A percentile compares a stretch with the other conserved stretches of the same genome.
These are phyloP conservation scores for Mrakiaceae sp. DNA, from an alignment of 1,284 basidiomycete genomes.

Conservation along the genomic window DNA sequence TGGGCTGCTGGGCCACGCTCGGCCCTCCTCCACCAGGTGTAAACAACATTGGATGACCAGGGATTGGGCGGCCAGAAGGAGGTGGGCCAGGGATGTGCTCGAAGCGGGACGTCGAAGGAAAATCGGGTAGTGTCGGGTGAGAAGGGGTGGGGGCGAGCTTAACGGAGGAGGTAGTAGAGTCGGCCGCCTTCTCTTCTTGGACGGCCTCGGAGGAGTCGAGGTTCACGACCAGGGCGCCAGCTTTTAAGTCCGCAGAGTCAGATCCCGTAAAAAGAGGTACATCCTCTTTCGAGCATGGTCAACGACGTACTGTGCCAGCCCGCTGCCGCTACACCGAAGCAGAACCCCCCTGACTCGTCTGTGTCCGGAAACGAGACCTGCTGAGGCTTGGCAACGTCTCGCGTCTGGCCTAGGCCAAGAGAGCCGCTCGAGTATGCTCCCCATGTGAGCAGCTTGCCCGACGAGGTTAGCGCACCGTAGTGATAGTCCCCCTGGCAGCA, in stretches of 20 bases:
- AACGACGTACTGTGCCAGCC: conserved; percentile 21
- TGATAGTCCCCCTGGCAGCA: conserved; percentile 30
- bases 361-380: conserved; percentile 2
- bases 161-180: neutral
- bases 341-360: conserved; percentile 12
- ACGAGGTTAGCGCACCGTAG: conserved; percentile 28
- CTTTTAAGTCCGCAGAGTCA: neutral
- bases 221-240: conserved; percentile 6
- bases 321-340: conserved; percentile 19
- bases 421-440: conserved; percentile 28
- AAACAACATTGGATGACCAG: neutral
- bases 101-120: neutral
- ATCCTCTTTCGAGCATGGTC: neutral
- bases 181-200: too few species aligned
- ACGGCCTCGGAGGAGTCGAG: neutral
- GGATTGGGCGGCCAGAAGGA: neutral
- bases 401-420: conserved; percentile 26
- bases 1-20: too few species aligned
- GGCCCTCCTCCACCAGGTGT: too few species aligned
- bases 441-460: conserved; percentile 26
- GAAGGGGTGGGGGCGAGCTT: neutral
- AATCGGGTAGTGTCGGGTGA: neutral
- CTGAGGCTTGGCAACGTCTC: conserved; percentile 16
- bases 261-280: neutral
- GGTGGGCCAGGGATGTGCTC: neutral